Percentiles rank a stretch among this genome's conserved stretches.
These are phyloP conservation scores for Clonostachys rosea DNA, from an alignment of 2,329 filamentous ascomycete genomes.

Conservation along the genomic window DNA sequence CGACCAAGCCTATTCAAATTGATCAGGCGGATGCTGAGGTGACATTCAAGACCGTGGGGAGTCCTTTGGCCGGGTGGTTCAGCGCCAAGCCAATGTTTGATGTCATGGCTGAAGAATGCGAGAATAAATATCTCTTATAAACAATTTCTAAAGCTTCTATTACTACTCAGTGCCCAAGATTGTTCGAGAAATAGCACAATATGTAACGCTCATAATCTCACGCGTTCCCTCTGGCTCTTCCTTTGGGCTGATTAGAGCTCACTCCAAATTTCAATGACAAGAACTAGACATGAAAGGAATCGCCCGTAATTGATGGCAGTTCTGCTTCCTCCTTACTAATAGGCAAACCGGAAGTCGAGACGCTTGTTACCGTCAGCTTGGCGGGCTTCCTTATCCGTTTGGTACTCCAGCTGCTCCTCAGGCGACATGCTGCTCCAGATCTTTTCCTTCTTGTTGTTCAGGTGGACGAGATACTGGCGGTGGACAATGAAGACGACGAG, in stretches of 20 bases:
- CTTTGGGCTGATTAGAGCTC: too few species aligned
- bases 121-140: not conserved
- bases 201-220: too few species aligned
- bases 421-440: constrained; percentile 38
- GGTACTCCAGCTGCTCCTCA: constrained; percentile 38
- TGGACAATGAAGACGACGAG: constrained; percentile 44
- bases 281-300: too few species aligned
- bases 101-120: constrained; percentile 2
- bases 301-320: too few species aligned
- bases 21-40: constrained; percentile 39
- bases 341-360: constrained; percentile 46
- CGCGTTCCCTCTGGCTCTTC: too few species aligned
- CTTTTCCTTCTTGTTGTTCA: constrained; percentile 43
- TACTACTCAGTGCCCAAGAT: too few species aligned
- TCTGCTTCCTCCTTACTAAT: constrained; percentile 14
- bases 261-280: too few species aligned
- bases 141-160: too few species aligned
- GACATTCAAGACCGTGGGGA: constrained; percentile 63
- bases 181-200: too few species aligned
- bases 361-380: constrained; percentile 44
- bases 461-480: constrained; percentile 31
- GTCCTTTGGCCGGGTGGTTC: constrained; percentile 61
- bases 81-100: constrained; percentile 30
- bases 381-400: constrained; percentile 33
- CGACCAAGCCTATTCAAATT: constrained; percentile 17